Evolutionary conservation across 2,329 filamentous ascomycete species (phyloP).

Genomic region (Ceratocystis cubensis): DNA sequence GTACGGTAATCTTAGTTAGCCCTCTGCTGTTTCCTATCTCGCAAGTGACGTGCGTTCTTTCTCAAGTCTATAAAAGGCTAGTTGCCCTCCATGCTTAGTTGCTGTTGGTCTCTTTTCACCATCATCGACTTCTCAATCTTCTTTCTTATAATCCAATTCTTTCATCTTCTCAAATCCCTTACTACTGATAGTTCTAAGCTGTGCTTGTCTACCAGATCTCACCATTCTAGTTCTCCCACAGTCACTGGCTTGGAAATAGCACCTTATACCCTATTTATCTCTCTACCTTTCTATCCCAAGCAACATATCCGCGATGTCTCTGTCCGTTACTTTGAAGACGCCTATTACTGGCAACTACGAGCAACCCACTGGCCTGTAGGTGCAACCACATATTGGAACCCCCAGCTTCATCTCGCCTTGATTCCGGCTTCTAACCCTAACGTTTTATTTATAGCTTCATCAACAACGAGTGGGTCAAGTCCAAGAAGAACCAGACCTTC

Average conservation of each 20-base stretch:
- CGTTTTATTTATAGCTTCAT: slow-evolving; percentile 52
- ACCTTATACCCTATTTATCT: not conserved
- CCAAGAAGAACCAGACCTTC: slow-evolving; percentile 22
- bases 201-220: slow-evolving; percentile 15
- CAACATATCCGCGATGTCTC: slow-evolving; percentile 29
- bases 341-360: slow-evolving; percentile 48
- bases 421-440: slow-evolving; percentile 39
- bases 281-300: not conserved
- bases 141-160: not conserved
- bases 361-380: slow-evolving; percentile 51
- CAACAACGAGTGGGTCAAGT: slow-evolving; percentile 72
- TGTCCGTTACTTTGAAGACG: slow-evolving; percentile 53
- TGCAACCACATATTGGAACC: slow-evolving; percentile 48
- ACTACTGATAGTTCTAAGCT: slow-evolving; percentile 8
- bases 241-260: not conserved
- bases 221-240: not conserved
- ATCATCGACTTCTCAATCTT: not conserved
- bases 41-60: not conserved
- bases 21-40: not conserved
- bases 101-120: not conserved
- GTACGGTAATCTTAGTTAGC: slow-evolving; percentile 1
- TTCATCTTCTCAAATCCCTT: not conserved
- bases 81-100: not conserved
- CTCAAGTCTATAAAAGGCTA: slow-evolving; percentile 16
- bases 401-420: slow-evolving; percentile 43